Evolutionary conservation across 1,139 yeast genomes (phyloP), one percentile per base, ranked within the genome.

Genomic region (Diutina mesorugosa): DNA sequence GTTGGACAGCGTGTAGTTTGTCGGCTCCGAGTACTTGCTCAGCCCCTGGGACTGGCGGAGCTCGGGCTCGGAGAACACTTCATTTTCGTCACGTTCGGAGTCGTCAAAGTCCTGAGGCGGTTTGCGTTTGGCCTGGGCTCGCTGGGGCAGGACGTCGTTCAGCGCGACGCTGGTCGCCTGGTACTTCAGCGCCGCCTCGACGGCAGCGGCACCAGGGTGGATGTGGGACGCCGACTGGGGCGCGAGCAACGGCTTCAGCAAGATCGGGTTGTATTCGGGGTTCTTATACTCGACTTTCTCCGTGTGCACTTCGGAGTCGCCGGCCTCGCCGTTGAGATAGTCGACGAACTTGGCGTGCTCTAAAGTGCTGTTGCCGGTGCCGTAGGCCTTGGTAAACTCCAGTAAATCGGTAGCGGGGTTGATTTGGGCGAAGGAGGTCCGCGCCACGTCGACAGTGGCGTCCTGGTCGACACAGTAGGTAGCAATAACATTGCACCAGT

Each of bases 381-480:
- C 87, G 61, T 77, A 76, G 46, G 72, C 72, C 9, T 73, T 69
- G 6, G 83, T 80, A 67, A 84, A 88, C 9, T 72, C 69, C 53
- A 75, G 76, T 29, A 87, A 72, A 63, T 90, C 96, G 46, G 71
- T 72, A 3, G 72, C 72, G 6, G 88, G 83, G 35, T 83, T 85
- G 60, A 91, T 84, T 57, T 79, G 78, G 58, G 91, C 96, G 59
- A 90, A 76, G 1, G 80, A 71, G 8, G 83, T 70, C 57, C 97
- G 78, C 18, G 90, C 80, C 58, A 76, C 74, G 65, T 90, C 96
- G 57, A 87, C 87, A 4, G 84, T 72, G 59, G 83, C 87, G 65
- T 89, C 96, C 62, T 85, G 87, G 55, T 83, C 83, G 32, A 90
- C 93, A 66, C 96, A 89, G 6, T 85, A 77, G 0, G 90, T 78